Conservation (phyloP, 495 filamentous ascomycete species). For the Podospora didyma region DNA sequence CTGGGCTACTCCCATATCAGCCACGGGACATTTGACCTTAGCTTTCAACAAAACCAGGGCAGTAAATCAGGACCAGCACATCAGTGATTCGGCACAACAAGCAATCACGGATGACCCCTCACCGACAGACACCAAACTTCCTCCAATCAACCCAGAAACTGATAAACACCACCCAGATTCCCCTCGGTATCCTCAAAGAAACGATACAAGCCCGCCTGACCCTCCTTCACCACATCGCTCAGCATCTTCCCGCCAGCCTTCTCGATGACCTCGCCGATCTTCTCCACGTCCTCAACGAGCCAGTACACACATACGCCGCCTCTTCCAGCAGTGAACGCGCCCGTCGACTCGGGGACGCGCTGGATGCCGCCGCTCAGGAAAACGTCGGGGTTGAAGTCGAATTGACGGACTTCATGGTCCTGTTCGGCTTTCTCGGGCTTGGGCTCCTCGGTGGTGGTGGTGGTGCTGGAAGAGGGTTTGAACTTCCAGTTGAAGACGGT, state of each 20-base stretch:
- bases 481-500: slow-evolving; percentile 18
- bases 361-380: slow-evolving; percentile 10
- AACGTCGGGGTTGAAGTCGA: slow-evolving; percentile 16
- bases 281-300: slow-evolving; percentile 16
- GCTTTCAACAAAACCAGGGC: too few relatives aligned
- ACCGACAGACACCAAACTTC: too few relatives aligned
- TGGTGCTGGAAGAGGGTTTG: background rate
- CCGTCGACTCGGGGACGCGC: background rate
- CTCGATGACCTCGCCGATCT: slow-evolving; percentile 7
- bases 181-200: slow-evolving; percentile 18
- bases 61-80: too few relatives aligned
- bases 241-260: slow-evolving; percentile 14
- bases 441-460: too few relatives aligned
- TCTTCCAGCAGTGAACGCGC: background rate
- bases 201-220: slow-evolving; percentile 8
- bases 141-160: background rate
- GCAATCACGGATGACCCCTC: too few relatives aligned
- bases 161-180: slow-evolving; percentile 11
- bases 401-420: background rate
- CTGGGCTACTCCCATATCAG: too few relatives aligned
- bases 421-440: background rate
- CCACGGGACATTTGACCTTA: too few relatives aligned
- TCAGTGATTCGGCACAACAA: too few relatives aligned
- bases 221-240: slow-evolving; percentile 2
- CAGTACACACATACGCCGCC: slow-evolving; percentile 14